phyloP scores from a whole-genome alignment of 352 stramenopile species.

The Globisporangium irregulare region DNA sequence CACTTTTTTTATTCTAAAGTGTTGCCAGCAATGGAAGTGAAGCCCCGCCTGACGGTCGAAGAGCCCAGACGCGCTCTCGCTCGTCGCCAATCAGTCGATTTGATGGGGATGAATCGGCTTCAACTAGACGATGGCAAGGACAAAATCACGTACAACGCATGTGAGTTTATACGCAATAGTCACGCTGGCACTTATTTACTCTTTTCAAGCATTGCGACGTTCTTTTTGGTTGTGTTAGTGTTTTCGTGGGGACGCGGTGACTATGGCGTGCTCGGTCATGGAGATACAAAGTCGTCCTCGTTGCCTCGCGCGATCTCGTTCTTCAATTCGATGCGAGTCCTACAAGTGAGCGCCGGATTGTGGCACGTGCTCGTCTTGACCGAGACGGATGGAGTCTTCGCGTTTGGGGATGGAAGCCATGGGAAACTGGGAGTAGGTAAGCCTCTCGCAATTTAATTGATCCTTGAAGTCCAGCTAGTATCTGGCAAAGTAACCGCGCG shows the following conservation, averaged over 20 bases:
- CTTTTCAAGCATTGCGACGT: too few species aligned
- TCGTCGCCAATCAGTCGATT: slow-evolving; percentile 21
- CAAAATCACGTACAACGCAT: slow-evolving; percentile 11
- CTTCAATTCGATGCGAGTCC: slow-evolving; percentile 56
- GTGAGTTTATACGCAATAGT: neutral
- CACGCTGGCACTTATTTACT: neutral
- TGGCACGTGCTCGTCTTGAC: slow-evolving; percentile 72
- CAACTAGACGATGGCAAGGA: slow-evolving; percentile 11
- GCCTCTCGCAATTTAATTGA: neutral
- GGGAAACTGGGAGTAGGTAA: slow-evolving; percentile 66
- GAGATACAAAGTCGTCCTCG: slow-evolving; percentile 35
- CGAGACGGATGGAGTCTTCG: slow-evolving; percentile 60
- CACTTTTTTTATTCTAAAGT: slow-evolving; percentile 11
- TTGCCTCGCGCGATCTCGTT: slow-evolving; percentile 46
- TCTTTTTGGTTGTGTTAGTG: slow-evolving; percentile 26
- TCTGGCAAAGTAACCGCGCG: neutral
- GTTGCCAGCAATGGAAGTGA: slow-evolving; percentile 18
- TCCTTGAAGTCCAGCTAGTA: neutral
- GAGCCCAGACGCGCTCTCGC: slow-evolving; percentile 16
- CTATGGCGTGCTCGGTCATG: slow-evolving; percentile 55
- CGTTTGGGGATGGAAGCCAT: slow-evolving; percentile 60
- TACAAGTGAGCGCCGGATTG: slow-evolving; percentile 48
- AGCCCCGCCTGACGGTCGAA: slow-evolving; percentile 11
- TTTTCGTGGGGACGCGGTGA: slow-evolving; percentile 70
- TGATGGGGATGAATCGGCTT: slow-evolving; percentile 15